Conservation (phyloP, 208 protist genomes). For the Angomonas deanei region DNA sequence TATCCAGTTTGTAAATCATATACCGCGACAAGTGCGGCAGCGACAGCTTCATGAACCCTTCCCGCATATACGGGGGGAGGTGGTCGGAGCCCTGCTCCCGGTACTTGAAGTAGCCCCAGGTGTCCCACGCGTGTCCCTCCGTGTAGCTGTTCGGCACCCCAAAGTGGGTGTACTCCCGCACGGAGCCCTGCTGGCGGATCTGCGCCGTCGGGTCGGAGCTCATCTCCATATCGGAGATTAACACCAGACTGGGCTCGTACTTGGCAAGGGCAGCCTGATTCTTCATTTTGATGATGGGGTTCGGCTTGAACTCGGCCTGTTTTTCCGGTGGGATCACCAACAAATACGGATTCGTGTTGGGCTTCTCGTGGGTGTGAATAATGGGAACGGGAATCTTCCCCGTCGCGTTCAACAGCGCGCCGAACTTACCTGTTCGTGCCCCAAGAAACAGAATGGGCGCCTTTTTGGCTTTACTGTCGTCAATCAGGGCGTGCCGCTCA, state of each 20-base stretch:
- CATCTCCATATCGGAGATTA: constrained; percentile 82
- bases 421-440: constrained; percentile 69
- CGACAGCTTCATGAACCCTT: constrained; percentile 68
- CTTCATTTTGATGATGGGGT: constrained; percentile 80
- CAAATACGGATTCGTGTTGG: constrained; percentile 82
- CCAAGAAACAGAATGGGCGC: constrained; percentile 82
- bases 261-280: constrained; percentile 76
- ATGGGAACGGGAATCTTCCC: constrained; percentile 72
- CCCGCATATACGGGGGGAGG: constrained; percentile 64
- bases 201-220: constrained; percentile 65
- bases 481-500: constrained; percentile 61
- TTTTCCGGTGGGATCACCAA: constrained; percentile 77
- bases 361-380: constrained; percentile 77
- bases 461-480: constrained; percentile 50
- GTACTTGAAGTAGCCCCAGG: constrained; percentile 82
- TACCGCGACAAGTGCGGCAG: constrained; percentile 74
- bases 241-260: constrained; percentile 81
- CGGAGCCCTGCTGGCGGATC: constrained; percentile 72
- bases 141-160: constrained; percentile 81
- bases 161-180: constrained; percentile 84
- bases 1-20: constrained; percentile 81
- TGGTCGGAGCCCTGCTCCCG: constrained; percentile 25
- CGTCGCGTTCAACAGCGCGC: constrained; percentile 68
- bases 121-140: constrained; percentile 79
- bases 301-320: constrained; percentile 76